phyloP scores from a whole-genome alignment of 495 filamentous ascomycete species.

The Aspergillus egyptiacus region DNA sequence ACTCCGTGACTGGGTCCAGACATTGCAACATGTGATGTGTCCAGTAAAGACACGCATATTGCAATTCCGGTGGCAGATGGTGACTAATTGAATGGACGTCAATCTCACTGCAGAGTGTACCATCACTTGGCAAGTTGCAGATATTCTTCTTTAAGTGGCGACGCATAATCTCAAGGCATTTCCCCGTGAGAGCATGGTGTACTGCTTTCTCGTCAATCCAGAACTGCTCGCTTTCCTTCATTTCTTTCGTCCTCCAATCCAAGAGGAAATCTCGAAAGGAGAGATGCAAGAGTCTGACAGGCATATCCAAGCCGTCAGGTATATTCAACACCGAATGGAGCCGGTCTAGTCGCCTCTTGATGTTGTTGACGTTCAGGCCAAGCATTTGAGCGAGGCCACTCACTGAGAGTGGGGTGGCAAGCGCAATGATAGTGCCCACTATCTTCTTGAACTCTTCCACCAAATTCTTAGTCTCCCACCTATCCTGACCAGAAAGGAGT shows the following conservation, averaged over 20 bases:
- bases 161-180: constrained; percentile 21
- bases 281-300: constrained; percentile 11
- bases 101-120: constrained; percentile 2
- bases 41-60: constrained; percentile 43
- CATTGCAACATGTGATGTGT: constrained; percentile 37
- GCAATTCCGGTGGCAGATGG: constrained; percentile 24
- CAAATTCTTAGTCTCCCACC: not conserved
- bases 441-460: constrained; percentile 16
- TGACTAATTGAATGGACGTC: constrained; percentile 17
- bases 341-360: not conserved
- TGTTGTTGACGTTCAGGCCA: not conserved
- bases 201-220: constrained; percentile 22
- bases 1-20: constrained; percentile 16
- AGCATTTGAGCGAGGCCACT: constrained; percentile 14
- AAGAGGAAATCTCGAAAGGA: constrained; percentile 26
- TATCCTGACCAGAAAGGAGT: constrained; percentile 5
- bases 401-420: constrained; percentile 18
- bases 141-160: constrained; percentile 29
- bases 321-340: constrained; percentile 20
- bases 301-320: constrained; percentile 16
- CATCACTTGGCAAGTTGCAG: constrained; percentile 21
- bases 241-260: not conserved
- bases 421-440: constrained; percentile 20
- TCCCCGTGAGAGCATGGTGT: not conserved
- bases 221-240: constrained; percentile 8